phyloP scores from a whole-genome alignment of 306 rosid genomes.

The Betula pendula region DNA sequence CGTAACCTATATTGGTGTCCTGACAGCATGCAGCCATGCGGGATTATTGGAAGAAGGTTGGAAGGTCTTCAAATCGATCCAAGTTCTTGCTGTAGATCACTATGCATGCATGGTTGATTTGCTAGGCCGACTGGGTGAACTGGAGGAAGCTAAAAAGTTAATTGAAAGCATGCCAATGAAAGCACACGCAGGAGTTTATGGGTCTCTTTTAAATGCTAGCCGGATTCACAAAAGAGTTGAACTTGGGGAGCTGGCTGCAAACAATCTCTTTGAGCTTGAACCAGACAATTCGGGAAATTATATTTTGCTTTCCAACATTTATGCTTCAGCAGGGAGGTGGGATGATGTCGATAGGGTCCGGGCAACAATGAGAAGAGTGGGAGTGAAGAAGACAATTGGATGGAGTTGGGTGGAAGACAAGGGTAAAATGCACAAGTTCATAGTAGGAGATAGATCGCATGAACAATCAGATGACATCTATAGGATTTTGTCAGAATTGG shows the following conservation, averaged over 20 bases:
- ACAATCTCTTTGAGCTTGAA: conserved; percentile 57
- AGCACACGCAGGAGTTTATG: conserved; percentile 71
- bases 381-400: conserved; percentile 52
- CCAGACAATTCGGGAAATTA: conserved; percentile 64
- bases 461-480: conserved; percentile 44
- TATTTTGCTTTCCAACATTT: conserved; percentile 60
- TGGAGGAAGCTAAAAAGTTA: conserved; percentile 56
- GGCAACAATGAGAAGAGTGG: conserved; percentile 48
- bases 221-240: conserved; percentile 52
- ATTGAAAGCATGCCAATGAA: conserved; percentile 59
- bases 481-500: conserved; percentile 31
- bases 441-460: conserved; percentile 43
- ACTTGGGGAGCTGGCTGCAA: conserved; percentile 64
- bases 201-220: conserved; percentile 64
- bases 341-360: conserved; percentile 61
- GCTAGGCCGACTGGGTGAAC: conserved; percentile 60
- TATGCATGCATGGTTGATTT: conserved; percentile 72
- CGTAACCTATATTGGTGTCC: conserved; percentile 48
- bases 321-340: conserved; percentile 67
- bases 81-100: conserved; percentile 60
- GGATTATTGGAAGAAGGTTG: conserved; percentile 58
- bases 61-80: conserved; percentile 54
- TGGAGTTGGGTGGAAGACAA: conserved; percentile 63
- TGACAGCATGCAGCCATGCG: conserved; percentile 70
- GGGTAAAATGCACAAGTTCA: conserved; percentile 47